Evolutionary conservation across 2,329 filamentous ascomycete genomes (phyloP).

Genomic region (Penicillium sp.): DNA sequence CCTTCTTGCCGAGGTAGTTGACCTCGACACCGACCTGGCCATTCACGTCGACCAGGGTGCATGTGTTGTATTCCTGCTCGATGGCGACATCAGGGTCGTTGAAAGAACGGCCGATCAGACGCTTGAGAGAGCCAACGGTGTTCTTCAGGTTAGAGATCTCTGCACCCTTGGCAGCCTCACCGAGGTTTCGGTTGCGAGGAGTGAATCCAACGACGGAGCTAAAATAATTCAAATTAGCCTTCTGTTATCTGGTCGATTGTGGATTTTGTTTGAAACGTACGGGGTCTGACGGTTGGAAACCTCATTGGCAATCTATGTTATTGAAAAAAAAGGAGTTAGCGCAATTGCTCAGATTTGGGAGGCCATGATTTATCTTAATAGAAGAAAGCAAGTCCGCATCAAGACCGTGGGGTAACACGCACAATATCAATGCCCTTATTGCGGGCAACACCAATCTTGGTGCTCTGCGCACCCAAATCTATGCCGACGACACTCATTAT

Average conservation of each 20-base stretch:
- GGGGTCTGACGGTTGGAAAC: slow-evolving; percentile 97
- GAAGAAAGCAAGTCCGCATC: slow-evolving; percentile 1
- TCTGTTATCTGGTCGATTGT: slow-evolving; percentile 3
- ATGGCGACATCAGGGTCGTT: slow-evolving; percentile 88
- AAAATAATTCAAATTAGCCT: slow-evolving; percentile 22
- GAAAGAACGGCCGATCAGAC: slow-evolving; percentile 81
- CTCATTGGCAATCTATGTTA: slow-evolving; percentile 86
- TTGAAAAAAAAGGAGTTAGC: slow-evolving; percentile 16
- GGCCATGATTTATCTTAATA: background rate
- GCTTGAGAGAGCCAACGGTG: slow-evolving; percentile 89
- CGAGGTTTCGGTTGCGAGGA: slow-evolving; percentile 88
- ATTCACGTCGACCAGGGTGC: slow-evolving; percentile 81
- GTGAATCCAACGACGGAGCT: slow-evolving; percentile 94
- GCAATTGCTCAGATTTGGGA: background rate
- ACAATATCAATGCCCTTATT: slow-evolving; percentile 99
- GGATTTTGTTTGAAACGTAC: slow-evolving; percentile 59
- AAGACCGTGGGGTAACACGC: slow-evolving; percentile 50
- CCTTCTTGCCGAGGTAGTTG: slow-evolving; percentile 88
- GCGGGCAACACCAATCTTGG: slow-evolving; percentile 93
- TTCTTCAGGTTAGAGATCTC: slow-evolving; percentile 99
- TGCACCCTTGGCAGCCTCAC: slow-evolving; percentile 95
- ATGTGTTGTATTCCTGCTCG: slow-evolving; percentile 88
- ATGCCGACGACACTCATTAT: slow-evolving; percentile 70
- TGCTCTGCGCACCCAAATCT: slow-evolving; percentile 95
- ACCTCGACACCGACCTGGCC: slow-evolving; percentile 96